Percentiles rank a stretch among this genome's conserved stretches.
Evolutionary conservation across 73 alveolate species (phyloP).

Genomic region (Uronychia setigera): DNA sequence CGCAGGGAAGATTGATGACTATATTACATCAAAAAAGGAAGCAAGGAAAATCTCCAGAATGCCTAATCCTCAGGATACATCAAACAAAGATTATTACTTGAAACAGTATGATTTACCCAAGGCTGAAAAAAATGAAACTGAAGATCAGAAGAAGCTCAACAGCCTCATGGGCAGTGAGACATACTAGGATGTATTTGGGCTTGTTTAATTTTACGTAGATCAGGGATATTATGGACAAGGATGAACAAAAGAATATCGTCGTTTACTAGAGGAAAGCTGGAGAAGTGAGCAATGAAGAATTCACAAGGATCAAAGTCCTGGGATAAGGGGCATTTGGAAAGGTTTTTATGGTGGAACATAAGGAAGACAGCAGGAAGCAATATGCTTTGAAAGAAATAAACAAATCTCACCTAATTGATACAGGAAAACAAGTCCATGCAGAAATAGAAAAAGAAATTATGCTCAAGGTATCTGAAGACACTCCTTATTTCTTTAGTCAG

Average conservation of each 20-base stretch:
- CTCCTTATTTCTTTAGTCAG: not conserved
- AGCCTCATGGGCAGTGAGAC: not conserved
- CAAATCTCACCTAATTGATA: constrained; percentile 83
- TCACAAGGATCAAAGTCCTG: not conserved
- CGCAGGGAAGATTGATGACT: not conserved
- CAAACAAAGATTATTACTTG: not conserved
- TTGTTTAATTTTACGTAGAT: too few relatives aligned
- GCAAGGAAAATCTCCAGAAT: not conserved
- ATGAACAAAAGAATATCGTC: not conserved
- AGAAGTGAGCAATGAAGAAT: not conserved
- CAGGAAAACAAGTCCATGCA: constrained; percentile 68
- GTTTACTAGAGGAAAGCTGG: not conserved
- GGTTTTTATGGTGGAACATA: constrained; percentile 82
- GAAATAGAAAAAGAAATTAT: constrained; percentile 42
- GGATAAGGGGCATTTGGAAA: constrained; percentile 78
- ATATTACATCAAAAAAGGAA: not conserved
- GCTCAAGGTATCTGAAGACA: not conserved
- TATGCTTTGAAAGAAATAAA: constrained; percentile 93
- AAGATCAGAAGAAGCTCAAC: not conserved
- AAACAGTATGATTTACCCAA: not conserved
- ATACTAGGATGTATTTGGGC: too few relatives aligned
- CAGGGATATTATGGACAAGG: not conserved
- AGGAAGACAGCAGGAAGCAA: constrained; percentile 48
- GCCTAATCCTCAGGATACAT: not conserved
- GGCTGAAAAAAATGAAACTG: too few relatives aligned